Percentiles rank a stretch among this genome's conserved stretches.
phyloP scores from a whole-genome alignment of 2,329 filamentous ascomycete genomes.

The Curvularia lunata region DNA sequence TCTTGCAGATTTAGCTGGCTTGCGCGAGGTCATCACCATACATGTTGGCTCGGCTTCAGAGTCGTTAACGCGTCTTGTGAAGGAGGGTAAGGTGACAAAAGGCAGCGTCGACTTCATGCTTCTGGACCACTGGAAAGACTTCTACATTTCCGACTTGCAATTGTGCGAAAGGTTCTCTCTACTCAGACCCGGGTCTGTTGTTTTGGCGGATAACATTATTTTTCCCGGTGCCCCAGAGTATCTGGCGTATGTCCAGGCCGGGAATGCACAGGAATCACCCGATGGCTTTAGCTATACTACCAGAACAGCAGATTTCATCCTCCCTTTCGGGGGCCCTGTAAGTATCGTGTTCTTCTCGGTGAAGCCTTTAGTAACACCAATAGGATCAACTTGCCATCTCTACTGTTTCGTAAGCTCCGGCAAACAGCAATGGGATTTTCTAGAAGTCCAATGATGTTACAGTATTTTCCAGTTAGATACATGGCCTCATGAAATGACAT shows the following conservation, averaged over 20 bases:
- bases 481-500: neutral
- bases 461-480: neutral
- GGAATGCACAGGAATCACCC: neutral
- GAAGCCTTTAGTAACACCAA: neutral
- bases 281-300: conserved; percentile 3
- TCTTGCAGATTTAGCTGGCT: neutral
- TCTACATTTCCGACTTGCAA: conserved; percentile 3
- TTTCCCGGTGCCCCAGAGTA: conserved; percentile 3
- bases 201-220: conserved; percentile 1
- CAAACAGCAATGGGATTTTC: too few species aligned
- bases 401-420: neutral
- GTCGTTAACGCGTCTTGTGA: neutral
- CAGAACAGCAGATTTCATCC: neutral
- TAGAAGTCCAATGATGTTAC: too few species aligned
- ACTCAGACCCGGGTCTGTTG: neutral
- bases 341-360: neutral
- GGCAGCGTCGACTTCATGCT: conserved; percentile 3
- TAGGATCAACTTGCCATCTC: conserved; percentile 3
- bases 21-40: neutral
- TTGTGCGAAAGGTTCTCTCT: neutral
- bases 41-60: neutral
- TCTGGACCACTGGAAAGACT: conserved; percentile 5
- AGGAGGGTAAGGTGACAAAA: neutral
- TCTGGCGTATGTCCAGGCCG: conserved; percentile 2
- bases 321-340: conserved; percentile 5